A percentile compares a stretch with the other conserved stretches of the same genome.
These are phyloP conservation scores for Phytophthora rubi DNA, from an alignment of 352 stramenopile genomes.

Conservation along the genomic window DNA sequence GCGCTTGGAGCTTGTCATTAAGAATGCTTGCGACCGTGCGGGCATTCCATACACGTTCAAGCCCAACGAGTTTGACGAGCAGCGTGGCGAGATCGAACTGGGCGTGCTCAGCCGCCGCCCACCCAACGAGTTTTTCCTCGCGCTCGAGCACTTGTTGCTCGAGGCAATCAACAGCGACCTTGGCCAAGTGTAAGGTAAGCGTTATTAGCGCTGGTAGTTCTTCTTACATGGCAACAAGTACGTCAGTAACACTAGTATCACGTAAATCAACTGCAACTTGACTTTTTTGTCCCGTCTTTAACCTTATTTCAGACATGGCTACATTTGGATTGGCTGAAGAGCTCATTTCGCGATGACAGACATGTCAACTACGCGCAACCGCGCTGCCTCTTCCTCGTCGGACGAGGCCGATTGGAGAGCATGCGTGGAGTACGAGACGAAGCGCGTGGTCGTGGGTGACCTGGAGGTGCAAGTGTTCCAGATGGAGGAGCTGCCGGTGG, in stretches of 20 bases:
- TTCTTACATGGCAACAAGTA: constrained; percentile 14
- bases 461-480: constrained; percentile 56
- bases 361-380: constrained; percentile 2
- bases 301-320: constrained; percentile 11
- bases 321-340: constrained; percentile 23
- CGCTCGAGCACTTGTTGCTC: constrained; percentile 47
- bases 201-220: constrained; percentile 12
- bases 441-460: constrained; percentile 49
- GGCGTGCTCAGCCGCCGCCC: constrained; percentile 75
- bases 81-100: constrained; percentile 55
- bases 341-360: constrained; percentile 23
- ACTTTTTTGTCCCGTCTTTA: constrained; percentile 1
- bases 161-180: constrained; percentile 28
- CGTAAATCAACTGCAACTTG: constrained; percentile 2
- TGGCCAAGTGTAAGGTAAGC: background rate
- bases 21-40: constrained; percentile 47
- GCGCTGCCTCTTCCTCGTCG: constrained; percentile 31
- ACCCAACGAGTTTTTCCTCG: constrained; percentile 63
- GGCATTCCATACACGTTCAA: constrained; percentile 66
- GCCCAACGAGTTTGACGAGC: constrained; percentile 62
- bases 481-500: constrained; percentile 66
- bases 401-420: constrained; percentile 59
- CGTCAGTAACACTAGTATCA: constrained; percentile 21
- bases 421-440: constrained; percentile 63
- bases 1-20: constrained; percentile 53